Evolutionary conservation across 2,329 filamentous ascomycete species (phyloP), one percentile per base, ranked within the genome.

Genomic region (Ceratocystis alfenasii): DNA sequence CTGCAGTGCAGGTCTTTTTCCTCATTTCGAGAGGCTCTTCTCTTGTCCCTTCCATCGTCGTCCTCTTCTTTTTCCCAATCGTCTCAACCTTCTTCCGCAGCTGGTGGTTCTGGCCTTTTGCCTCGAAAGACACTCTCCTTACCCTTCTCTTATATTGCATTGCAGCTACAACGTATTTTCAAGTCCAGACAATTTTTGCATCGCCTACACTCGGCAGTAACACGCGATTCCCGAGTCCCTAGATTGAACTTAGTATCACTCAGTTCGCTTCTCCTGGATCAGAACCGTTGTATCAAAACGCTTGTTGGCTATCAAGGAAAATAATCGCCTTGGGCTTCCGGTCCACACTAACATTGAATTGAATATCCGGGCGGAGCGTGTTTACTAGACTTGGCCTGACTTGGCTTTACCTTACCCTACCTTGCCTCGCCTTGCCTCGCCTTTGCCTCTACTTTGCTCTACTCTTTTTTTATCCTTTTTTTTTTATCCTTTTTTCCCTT

Each of bases 161-260:
- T 22, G 46, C 46, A 48, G 15, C 48, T 50, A 10, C 46, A 50
- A 8, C 48, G 20, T 20, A 25, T 20, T 50, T 10, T 50, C 48
- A 48, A 50, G 48, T 50, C 48, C 48, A 50, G 36, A 12, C 36
- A 50, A 22, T 50, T 50, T 41, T 48, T 60, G 20, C 48, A 59
- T 59, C 60, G 61, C 61, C 61, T 60, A 64, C 48, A 33, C 65
- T 64, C 53, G 50, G 57, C 44, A 63, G 53, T 46, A 66, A 57
- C 48, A 60, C 62, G 53, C 61, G 25, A 63, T 64, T 63, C 62
- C 61, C 50, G 50, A 59, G 45, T 65, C 63, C 44, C 63, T 65
- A 61, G 53, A 65, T 61, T 64, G 45, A 25, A 17, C 44, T 50
- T 65, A 65, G 64, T 61, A 65, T 65, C 64, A 61, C 64, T 65